Evolutionary conservation across 495 filamentous ascomycete species (phyloP).

Genomic region (Tuber aestivum): DNA sequence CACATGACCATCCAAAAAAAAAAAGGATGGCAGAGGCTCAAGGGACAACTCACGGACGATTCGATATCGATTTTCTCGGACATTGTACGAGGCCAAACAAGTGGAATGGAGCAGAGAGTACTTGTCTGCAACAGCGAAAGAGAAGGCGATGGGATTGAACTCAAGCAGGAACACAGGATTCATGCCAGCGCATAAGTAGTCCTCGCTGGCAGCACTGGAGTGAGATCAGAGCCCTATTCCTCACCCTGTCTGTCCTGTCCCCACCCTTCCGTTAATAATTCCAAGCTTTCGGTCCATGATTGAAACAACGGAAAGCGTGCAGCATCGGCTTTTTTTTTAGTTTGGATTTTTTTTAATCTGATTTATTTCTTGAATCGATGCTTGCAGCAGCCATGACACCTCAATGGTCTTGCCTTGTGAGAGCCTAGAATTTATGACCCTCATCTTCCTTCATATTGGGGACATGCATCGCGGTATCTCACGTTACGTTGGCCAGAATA

Average conservation of each 20-base stretch:
- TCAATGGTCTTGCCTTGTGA: slow-evolving; percentile 20
- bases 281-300: slow-evolving; percentile 31
- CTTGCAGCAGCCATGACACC: slow-evolving; percentile 34
- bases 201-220: slow-evolving; percentile 36
- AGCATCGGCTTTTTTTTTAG: slow-evolving; percentile 36
- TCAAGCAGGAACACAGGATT: slow-evolving; percentile 40
- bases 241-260: slow-evolving; percentile 31
- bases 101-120: slow-evolving; percentile 32
- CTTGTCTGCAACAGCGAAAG: slow-evolving; percentile 36
- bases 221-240: slow-evolving; percentile 36
- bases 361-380: slow-evolving; percentile 5
- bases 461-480: slow-evolving; percentile 33
- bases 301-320: slow-evolving; percentile 40
- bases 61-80: slow-evolving; percentile 38
- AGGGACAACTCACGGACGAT: slow-evolving; percentile 33
- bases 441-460: slow-evolving; percentile 29
- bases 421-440: slow-evolving; percentile 29
- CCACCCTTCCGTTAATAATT: slow-evolving; percentile 37
- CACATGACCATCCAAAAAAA: slow-evolving; percentile 16
- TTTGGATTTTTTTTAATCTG: slow-evolving; percentile 15
- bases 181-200: slow-evolving; percentile 41
- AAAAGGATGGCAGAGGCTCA: slow-evolving; percentile 11
- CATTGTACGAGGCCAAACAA: slow-evolving; percentile 32
- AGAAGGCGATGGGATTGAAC: slow-evolving; percentile 38
- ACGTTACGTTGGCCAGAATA: slow-evolving; percentile 28